Conservation (phyloP, 164 flowering plant species). For the Paratinospora sagittata region DNA sequence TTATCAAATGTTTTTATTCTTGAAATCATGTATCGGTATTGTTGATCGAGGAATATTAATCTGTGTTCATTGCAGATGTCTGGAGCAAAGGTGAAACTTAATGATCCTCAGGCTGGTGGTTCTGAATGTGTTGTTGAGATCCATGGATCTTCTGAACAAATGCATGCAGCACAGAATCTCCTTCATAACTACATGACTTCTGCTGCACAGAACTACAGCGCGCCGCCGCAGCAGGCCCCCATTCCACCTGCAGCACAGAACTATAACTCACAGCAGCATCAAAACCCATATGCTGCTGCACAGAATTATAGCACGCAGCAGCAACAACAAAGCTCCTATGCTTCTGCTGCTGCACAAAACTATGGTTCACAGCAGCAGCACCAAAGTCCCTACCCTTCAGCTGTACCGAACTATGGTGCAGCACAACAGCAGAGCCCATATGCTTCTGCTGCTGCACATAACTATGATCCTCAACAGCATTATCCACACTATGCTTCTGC, state of each 20-base stretch:
- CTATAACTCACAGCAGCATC: slow-evolving; percentile 10
- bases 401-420: background rate
- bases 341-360: slow-evolving; percentile 5
- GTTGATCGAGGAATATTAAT: background rate
- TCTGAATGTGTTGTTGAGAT: slow-evolving; percentile 38
- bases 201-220: slow-evolving; percentile 14
- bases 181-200: slow-evolving; percentile 31
- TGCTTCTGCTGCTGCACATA: slow-evolving; percentile 1
- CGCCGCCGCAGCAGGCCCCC: slow-evolving; percentile 13
- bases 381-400: background rate
- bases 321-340: slow-evolving; percentile 7
- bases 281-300: slow-evolving; percentile 1
- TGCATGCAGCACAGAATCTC: slow-evolving; percentile 30
- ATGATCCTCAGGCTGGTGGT: slow-evolving; percentile 29
- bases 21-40: background rate
- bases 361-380: background rate
- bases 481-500: background rate
- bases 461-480: background rate
- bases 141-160: slow-evolving; percentile 39
- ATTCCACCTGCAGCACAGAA: slow-evolving; percentile 19
- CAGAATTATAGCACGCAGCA: slow-evolving; percentile 1
- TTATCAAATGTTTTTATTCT: too few species aligned
- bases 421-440: slow-evolving; percentile 5
- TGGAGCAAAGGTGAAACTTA: slow-evolving; percentile 35
- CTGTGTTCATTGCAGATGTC: slow-evolving; percentile 22